Conservation (phyloP, 805 yeast species). For the Lachancea thermotolerans region DNA sequence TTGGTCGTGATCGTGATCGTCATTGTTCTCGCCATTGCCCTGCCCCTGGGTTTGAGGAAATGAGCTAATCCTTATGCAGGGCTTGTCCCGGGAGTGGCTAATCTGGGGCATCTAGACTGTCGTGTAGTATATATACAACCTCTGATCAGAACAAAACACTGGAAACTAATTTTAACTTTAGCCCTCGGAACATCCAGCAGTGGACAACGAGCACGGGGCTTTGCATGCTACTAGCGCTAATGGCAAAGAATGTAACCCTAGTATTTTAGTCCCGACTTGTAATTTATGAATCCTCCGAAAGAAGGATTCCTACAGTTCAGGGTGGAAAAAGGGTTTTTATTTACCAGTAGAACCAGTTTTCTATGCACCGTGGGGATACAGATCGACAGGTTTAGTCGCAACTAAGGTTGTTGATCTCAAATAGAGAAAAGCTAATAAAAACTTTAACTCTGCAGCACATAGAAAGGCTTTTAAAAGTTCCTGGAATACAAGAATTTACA, state of each 20-base stretch:
- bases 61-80: neutral
- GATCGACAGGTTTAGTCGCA: conserved; percentile 30
- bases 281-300: conserved; percentile 12
- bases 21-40: conserved; percentile 60
- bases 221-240: too few relatives aligned
- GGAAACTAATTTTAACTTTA: neutral
- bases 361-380: conserved; percentile 23
- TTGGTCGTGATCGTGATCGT: conserved; percentile 52
- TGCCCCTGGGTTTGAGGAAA: conserved; percentile 30
- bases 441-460: conserved; percentile 9
- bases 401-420: conserved; percentile 28
- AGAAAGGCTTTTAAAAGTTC: conserved; percentile 28
- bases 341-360: conserved; percentile 33
- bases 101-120: neutral
- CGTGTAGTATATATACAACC: conserved; percentile 4
- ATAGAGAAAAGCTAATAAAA: conserved; percentile 1
- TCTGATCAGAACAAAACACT: neutral
- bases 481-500: conserved; percentile 12
- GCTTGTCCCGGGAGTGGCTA: neutral
- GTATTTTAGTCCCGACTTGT: conserved; percentile 31
- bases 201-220: too few relatives aligned
- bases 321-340: conserved; percentile 34
- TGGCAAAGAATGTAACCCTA: conserved; percentile 20
- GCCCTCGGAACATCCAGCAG: too few relatives aligned
- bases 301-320: conserved; percentile 21